phyloP scores from a whole-genome alignment of 768 basidiomycete genomes.

The Termitomyces sp. region DNA sequence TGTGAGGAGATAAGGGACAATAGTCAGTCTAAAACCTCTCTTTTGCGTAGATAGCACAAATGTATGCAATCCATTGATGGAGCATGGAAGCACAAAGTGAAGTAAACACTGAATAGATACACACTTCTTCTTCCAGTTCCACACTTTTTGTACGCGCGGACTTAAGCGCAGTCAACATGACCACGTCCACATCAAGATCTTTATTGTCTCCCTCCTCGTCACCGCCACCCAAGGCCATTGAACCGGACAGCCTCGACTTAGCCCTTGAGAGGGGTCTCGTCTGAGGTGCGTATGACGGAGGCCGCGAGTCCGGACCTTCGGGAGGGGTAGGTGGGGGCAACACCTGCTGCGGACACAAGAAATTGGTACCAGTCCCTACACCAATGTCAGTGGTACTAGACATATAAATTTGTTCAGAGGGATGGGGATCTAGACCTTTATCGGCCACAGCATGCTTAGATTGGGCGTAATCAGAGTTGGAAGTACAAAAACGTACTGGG shows the following conservation, averaged over 20 bases:
- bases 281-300: not conserved
- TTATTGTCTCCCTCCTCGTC: not conserved
- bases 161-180: conserved; percentile 11
- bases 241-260: not conserved
- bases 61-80: not conserved
- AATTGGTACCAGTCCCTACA: not conserved
- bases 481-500: not conserved
- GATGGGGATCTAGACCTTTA: not conserved
- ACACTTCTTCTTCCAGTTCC: conserved; percentile 10
- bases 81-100: not conserved
- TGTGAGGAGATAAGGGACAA: not conserved
- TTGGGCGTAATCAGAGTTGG: not conserved
- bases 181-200: not conserved
- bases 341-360: conserved; percentile 5
- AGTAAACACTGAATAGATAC: not conserved
- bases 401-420: conserved; percentile 4
- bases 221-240: not conserved
- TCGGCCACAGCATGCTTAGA: not conserved
- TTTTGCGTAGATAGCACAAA: not conserved
- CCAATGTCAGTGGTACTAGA: not conserved
- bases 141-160: conserved; percentile 5
- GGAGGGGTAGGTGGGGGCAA: conserved; percentile 12
- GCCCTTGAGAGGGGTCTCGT: conserved; percentile 1
- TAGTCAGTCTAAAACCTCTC: not conserved
- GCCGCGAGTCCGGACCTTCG: conserved; percentile 6